Evolutionary conservation across 2,329 filamentous ascomycete genomes (phyloP), one percentile per base, ranked within the genome.

Genomic region (Aspergillus amoenus): DNA sequence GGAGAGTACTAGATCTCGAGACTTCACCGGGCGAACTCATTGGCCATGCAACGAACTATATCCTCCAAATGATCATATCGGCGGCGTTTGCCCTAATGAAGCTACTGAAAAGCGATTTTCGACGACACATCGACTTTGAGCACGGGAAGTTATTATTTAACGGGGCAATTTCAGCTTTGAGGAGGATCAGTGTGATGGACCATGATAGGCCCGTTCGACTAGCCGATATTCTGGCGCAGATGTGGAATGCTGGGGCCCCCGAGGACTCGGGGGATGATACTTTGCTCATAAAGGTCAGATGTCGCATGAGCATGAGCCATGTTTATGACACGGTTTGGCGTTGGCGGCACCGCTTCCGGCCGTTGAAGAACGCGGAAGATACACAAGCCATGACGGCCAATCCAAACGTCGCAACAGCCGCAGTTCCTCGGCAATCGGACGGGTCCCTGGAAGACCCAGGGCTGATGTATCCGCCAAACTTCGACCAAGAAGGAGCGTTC

Each of bases 321-420:
- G 81, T 88, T 2, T 87, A 85, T 64, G 86, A 88, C 66, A 84
- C 82, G 2, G 84, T 88, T 17, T 87, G 84, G 84, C 79, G 84
- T 48, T 88, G 85, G 85, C 79, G 84, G 52, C 80, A 84, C 52
- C 82, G 84, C 60, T 84, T 84, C 70, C 87, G 89, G 71, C 82
- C 87, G 47, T 78, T 84, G 68, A 88, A 86, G 58, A 83, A 86
- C 52, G 60, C 67, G 0, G 68, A 73, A 66, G 87, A 87, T 61
- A 79, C 89, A 52, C 88, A 91, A 75, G 82, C 88, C 90, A 79
- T 61, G 30, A 64, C 66, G 39, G 66, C 65, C 22, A 76, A 81
- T 50, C 71, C 76, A 41, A 79, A 66, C 58, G 60, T 73, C 39
- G 63, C 71, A 3, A 58, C 67, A 2, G 55, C 68, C 5, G 47